Percentiles rank a stretch among this genome's conserved stretches.
Evolutionary conservation across 495 filamentous ascomycete species (phyloP).

Genomic region (Penicillium paradoxum): DNA sequence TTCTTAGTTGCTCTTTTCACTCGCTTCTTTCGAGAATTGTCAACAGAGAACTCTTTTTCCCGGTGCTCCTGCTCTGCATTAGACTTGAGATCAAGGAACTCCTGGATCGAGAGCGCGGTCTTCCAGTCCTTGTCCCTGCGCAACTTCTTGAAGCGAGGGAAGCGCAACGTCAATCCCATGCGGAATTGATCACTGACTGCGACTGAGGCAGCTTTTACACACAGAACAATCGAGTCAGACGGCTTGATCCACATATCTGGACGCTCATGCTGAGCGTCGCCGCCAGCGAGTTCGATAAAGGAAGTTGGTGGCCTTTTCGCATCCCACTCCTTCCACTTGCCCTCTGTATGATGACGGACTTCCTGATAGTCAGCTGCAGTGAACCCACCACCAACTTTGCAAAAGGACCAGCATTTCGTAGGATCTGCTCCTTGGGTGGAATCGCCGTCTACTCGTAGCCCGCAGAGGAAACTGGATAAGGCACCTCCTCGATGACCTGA

Average conservation of each 20-base stretch:
- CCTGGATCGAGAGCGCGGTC: slow-evolving; percentile 67
- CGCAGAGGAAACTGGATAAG: slow-evolving; percentile 83
- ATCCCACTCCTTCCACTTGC: slow-evolving; percentile 89
- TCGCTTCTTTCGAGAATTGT: slow-evolving; percentile 61
- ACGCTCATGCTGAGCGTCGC: slow-evolving; percentile 64
- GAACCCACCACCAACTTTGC: slow-evolving; percentile 93
- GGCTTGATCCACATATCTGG: slow-evolving; percentile 96
- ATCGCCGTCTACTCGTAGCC: slow-evolving; percentile 67
- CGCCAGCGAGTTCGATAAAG: slow-evolving; percentile 78
- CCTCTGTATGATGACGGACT: slow-evolving; percentile 77
- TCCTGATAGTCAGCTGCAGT: slow-evolving; percentile 77
- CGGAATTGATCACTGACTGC: slow-evolving; percentile 70
- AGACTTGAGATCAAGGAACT: slow-evolving; percentile 67
- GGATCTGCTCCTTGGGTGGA: slow-evolving; percentile 50
- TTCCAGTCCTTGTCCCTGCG: slow-evolving; percentile 82
- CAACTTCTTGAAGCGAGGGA: slow-evolving; percentile 83
- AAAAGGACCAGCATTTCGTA: slow-evolving; percentile 84
- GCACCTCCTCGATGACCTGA: slow-evolving; percentile 76
- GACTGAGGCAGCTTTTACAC: slow-evolving; percentile 86
- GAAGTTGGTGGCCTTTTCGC: slow-evolving; percentile 69
- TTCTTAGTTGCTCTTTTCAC: slow-evolving; percentile 63
- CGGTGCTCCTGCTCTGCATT: slow-evolving; percentile 68
- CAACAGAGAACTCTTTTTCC: slow-evolving; percentile 76
- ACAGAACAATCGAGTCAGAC: slow-evolving; percentile 77
- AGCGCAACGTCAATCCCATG: slow-evolving; percentile 74